These are phyloP conservation scores for Scheffersomyces coipomensis DNA, from an alignment of 805 yeast genomes.

Conservation along the genomic window DNA sequence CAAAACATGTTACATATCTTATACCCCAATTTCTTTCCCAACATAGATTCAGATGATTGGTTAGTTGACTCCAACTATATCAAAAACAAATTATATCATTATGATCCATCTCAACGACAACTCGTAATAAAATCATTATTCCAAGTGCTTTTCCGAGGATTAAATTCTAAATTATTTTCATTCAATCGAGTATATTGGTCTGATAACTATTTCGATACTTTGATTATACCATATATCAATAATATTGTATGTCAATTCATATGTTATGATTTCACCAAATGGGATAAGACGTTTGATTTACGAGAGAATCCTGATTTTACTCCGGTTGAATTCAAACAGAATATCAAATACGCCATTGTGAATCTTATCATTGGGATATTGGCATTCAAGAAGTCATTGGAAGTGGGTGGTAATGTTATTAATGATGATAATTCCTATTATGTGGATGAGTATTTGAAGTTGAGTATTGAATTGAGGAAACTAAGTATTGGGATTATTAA, in stretches of 20 bases:
- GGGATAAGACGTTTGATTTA: constrained; percentile 8
- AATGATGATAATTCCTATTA: constrained; percentile 13
- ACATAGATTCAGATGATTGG: constrained; percentile 43
- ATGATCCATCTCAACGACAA: constrained; percentile 3
- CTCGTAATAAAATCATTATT: constrained; percentile 17
- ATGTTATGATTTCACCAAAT: constrained; percentile 11
- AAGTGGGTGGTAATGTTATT: constrained; percentile 4
- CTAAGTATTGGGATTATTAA: constrained; percentile 33
- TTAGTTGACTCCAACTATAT: constrained; percentile 18
- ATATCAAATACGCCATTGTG: constrained; percentile 22
- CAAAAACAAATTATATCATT: constrained; percentile 4
- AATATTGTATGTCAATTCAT: constrained; percentile 29
- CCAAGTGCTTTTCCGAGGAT: constrained; percentile 12
- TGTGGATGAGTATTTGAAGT: constrained; percentile 21
- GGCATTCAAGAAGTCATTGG: constrained; percentile 13
- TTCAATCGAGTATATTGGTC: constrained; percentile 22
- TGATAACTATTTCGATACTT: constrained; percentile 25
- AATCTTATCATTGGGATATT: constrained; percentile 23
- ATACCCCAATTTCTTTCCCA: constrained; percentile 44
- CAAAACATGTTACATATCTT: constrained; percentile 43
- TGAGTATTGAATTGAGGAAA: constrained; percentile 35
- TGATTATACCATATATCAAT: constrained; percentile 28
- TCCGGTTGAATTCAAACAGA: constrained; percentile 8
- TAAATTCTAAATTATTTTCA: constrained; percentile 19
- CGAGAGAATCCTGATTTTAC: constrained; percentile 7